These are phyloP conservation scores for Tephrocybe sp. DNA, from an alignment of 768 basidiomycete species.

Conservation along the genomic window DNA sequence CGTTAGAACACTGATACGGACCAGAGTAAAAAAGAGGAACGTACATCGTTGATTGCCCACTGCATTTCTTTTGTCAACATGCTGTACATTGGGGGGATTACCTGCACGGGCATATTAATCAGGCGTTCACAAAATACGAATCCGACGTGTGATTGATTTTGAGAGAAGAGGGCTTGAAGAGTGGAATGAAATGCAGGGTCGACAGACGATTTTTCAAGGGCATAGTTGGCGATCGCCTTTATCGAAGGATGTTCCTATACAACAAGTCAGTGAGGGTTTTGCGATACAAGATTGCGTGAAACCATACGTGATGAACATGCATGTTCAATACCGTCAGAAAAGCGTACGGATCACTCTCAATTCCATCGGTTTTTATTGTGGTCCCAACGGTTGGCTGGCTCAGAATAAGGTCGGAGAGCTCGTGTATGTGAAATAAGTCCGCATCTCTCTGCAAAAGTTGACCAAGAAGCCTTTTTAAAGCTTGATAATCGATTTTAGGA, in stretches of 20 bases:
- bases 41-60: slow-evolving; percentile 63
- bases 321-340: slow-evolving; percentile 82
- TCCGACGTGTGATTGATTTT: slow-evolving; percentile 61
- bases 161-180: slow-evolving; percentile 53
- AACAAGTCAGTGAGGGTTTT: neutral
- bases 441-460: slow-evolving; percentile 79
- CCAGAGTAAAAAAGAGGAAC: slow-evolving; percentile 20
- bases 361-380: slow-evolving; percentile 89
- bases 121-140: slow-evolving; percentile 85
- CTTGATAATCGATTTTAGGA: slow-evolving; percentile 79
- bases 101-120: slow-evolving; percentile 94
- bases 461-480: slow-evolving; percentile 67
- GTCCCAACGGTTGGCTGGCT: slow-evolving; percentile 73
- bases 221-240: slow-evolving; percentile 66
- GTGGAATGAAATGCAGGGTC: slow-evolving; percentile 49
- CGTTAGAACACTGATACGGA: neutral
- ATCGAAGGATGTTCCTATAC: slow-evolving; percentile 68
- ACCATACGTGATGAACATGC: slow-evolving; percentile 57
- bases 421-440: slow-evolving; percentile 63
- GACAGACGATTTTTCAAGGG: slow-evolving; percentile 53
- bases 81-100: slow-evolving; percentile 87
- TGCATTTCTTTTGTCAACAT: slow-evolving; percentile 86
- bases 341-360: slow-evolving; percentile 88
- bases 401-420: slow-evolving; percentile 78
- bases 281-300: slow-evolving; percentile 15